Conservation (phyloP, 2,329 filamentous ascomycete genomes). For the Phoma sp. region DNA sequence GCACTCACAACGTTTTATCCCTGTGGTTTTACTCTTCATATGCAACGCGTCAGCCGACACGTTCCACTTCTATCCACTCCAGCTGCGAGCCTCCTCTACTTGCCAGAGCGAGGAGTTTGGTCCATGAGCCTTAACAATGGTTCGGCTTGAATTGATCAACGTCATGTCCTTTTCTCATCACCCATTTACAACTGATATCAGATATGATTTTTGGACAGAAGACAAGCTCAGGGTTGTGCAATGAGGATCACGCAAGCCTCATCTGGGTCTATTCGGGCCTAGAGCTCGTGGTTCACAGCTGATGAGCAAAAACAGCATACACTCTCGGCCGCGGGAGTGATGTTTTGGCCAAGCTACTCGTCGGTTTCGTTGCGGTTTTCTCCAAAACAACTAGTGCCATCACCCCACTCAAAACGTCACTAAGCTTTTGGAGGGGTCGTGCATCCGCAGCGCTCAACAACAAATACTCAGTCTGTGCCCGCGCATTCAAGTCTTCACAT, state of each 20-base stretch:
- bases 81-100: no score
- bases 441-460: constrained; percentile 18
- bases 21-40: no score
- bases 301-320: constrained; percentile 6
- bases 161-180: no score
- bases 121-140: no score
- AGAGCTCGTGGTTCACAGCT: constrained; percentile 6
- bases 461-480: constrained; percentile 27
- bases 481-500: constrained; percentile 8
- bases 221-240: background rate
- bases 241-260: constrained; percentile 5
- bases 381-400: constrained; percentile 5
- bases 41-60: no score
- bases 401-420: constrained; percentile 15
- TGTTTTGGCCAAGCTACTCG: constrained; percentile 18
- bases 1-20: background rate
- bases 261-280: constrained; percentile 1
- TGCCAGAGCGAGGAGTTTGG: no score
- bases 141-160: no score
- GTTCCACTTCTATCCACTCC: no score
- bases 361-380: constrained; percentile 18
- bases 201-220: no score
- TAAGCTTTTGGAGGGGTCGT: constrained; percentile 14
- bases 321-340: constrained; percentile 19
- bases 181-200: no score